Base-by-base conservation (phyloP, 73 alveolate genomes). In the Tetrahymena thermophila region DNA sequence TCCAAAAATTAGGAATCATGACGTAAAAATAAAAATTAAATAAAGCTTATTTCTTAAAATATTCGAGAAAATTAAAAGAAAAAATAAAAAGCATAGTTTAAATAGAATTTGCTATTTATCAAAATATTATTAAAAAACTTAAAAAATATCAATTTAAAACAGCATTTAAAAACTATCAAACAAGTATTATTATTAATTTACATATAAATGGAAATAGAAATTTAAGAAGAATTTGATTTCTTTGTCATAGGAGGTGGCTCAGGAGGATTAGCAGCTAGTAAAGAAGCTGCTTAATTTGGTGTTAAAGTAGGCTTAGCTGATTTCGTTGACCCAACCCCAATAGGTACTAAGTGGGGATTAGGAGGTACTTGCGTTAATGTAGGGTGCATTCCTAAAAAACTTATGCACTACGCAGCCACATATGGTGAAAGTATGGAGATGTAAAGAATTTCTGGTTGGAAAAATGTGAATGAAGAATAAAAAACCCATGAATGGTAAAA, bases 281-380 rank as follows among this genome's bases (percentile, higher is more conserved):
- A 97, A 96, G 99, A 98, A 96, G 99, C 99, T 1, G 98, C 99
- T 16, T 94, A 96, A 83, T 97, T 94, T n/a, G 99, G 99, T 11
- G 98, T 96, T 56, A 98, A 97, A 85, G 99, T 98, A 35, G 99
- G 99, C 23, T 94, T 99, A 31, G 99, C 99, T 0, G 99, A 99
- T 93, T 99, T 96, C 93, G 99, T 99, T 43, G 96, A 96, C 89
- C 99, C 99, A 6, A 95, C 99, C 25, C 99, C 99, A 7, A 89
- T 97, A 89, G 99, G 99, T 21, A 94, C 99, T 11, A 94, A 98
- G 37, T 98, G 99, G 99, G 99, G 99, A 21, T 94, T 99, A 35
- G 99, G 99, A 44, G 99, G 99, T 23, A 99, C 99, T 10, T 99
- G 99, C 94, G 99, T 99, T 35, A 99, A 99, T 95, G 99, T 99